A percentile compares a stretch with the other conserved stretches of the same genome.
phyloP scores from a whole-genome alignment of 805 yeast genomes.

The Teunomyces tritomae region DNA sequence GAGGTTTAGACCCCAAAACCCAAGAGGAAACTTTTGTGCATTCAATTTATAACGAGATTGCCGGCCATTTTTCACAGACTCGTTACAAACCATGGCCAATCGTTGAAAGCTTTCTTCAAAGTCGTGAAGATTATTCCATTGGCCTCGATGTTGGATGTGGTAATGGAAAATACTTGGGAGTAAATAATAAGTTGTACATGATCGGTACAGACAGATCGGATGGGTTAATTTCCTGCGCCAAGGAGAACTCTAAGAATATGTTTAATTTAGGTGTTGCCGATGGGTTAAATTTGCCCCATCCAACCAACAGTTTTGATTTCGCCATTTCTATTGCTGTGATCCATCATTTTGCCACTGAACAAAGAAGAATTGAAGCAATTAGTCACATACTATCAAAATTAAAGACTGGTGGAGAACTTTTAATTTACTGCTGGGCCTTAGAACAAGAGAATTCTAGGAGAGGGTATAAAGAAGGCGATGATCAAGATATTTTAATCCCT shows the following conservation, averaged over 20 bases:
- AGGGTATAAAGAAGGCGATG: constrained; percentile 89
- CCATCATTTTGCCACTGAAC: constrained; percentile 88
- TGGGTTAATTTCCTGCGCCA: constrained; percentile 67
- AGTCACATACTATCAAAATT: constrained; percentile 61
- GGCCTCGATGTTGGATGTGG: constrained; percentile 98
- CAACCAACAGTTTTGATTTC: constrained; percentile 55
- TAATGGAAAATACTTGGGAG: constrained; percentile 83
- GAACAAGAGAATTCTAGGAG: constrained; percentile 87
- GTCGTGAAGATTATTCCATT: constrained; percentile 51
- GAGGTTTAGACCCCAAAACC: constrained; percentile 42
- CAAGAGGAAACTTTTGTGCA: constrained; percentile 84
- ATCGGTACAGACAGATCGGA: constrained; percentile 75
- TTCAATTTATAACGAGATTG: constrained; percentile 89
- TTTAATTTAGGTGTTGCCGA: constrained; percentile 76
- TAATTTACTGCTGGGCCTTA: constrained; percentile 94
- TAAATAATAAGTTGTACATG: constrained; percentile 65
- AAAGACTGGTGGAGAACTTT: constrained; percentile 58
- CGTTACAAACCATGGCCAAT: constrained; percentile 98
- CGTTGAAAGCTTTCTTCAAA: constrained; percentile 65
- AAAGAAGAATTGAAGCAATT: constrained; percentile 76
- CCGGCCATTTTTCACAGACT: constrained; percentile 89
- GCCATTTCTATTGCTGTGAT: constrained; percentile 95
- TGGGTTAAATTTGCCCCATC: constrained; percentile 57
- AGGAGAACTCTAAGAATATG: constrained; percentile 31
- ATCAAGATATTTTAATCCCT: constrained; percentile 91